Percentiles rank a stretch among this genome's conserved stretches.
phyloP scores from a whole-genome alignment of 805 yeast species.

The Suhomyces tanzawaensis region DNA sequence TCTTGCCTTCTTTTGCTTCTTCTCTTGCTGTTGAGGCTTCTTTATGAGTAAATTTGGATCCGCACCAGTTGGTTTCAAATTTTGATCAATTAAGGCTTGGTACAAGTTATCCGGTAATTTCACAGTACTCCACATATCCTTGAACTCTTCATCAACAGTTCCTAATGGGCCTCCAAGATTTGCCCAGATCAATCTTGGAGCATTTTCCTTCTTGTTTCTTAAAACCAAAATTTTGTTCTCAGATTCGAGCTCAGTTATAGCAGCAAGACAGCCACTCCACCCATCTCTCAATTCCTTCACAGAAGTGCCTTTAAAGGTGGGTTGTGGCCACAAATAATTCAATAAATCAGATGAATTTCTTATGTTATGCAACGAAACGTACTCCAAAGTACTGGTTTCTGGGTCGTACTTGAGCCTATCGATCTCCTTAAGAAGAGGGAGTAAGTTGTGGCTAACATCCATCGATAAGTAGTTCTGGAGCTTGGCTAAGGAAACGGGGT shows the following conservation, averaged over 20 bases:
- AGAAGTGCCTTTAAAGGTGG: constrained; percentile 81
- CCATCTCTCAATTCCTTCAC: constrained; percentile 87
- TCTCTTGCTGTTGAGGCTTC: constrained; percentile 52
- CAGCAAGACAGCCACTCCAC: constrained; percentile 85
- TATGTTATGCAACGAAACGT: constrained; percentile 85
- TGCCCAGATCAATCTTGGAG: constrained; percentile 93
- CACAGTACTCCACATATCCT: constrained; percentile 73
- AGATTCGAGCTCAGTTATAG: constrained; percentile 74
- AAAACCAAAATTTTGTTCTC: constrained; percentile 77
- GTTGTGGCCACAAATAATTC: constrained; percentile 70
- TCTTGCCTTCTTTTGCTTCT: constrained; percentile 88
- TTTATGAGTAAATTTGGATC: constrained; percentile 91
- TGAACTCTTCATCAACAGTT: constrained; percentile 76
- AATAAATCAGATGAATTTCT: constrained; percentile 76
- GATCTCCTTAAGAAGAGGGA: constrained; percentile 70
- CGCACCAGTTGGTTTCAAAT: constrained; percentile 96
- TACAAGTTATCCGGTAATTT: constrained; percentile 85
- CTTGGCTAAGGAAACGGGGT: constrained; percentile 64
- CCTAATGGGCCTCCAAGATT: constrained; percentile 73
- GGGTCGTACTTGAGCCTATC: constrained; percentile 74
- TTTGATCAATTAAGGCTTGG: constrained; percentile 69
- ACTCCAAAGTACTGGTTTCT: constrained; percentile 65
- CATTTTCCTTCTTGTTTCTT: constrained; percentile 87
- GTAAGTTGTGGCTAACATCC: constrained; percentile 58
- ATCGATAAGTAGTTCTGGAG: constrained; percentile 65